These are phyloP conservation scores for Ilyonectria robusta DNA, from an alignment of 2,329 filamentous ascomycete genomes.

Conservation along the genomic window DNA sequence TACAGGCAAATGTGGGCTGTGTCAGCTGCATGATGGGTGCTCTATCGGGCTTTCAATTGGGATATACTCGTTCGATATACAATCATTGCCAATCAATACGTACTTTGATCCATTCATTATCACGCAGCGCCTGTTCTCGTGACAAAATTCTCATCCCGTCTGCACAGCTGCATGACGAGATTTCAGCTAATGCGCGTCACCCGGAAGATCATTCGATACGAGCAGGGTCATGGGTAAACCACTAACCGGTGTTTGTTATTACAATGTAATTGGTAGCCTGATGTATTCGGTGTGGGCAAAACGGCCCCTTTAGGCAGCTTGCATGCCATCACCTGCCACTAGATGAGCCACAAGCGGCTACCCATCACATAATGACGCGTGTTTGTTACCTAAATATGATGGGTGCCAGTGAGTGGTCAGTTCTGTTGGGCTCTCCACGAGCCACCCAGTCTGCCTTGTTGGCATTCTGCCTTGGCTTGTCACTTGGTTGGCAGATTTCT, in stretches of 20 bases:
- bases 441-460: not conserved
- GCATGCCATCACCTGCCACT: not conserved
- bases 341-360: not conserved
- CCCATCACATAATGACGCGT: not conserved
- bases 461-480: not conserved
- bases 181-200: not conserved
- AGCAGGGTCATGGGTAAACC: not conserved
- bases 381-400: not conserved
- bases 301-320: not conserved
- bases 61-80: not conserved
- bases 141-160: not conserved
- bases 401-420: not conserved
- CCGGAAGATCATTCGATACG: not conserved
- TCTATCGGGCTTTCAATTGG: not conserved
- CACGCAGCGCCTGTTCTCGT: not conserved
- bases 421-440: not conserved
- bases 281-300: not conserved
- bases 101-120: not conserved
- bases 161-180: not conserved
- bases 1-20: slow-evolving; percentile 15
- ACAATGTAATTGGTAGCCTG: not conserved
- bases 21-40: not conserved
- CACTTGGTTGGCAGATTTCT: not conserved
- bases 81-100: not conserved
- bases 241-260: not conserved